Percentiles rank a stretch among this genome's conserved stretches.
Conservation (phyloP, 2,329 filamentous ascomycete genomes). For the Cladophialophora carrionii region DNA sequence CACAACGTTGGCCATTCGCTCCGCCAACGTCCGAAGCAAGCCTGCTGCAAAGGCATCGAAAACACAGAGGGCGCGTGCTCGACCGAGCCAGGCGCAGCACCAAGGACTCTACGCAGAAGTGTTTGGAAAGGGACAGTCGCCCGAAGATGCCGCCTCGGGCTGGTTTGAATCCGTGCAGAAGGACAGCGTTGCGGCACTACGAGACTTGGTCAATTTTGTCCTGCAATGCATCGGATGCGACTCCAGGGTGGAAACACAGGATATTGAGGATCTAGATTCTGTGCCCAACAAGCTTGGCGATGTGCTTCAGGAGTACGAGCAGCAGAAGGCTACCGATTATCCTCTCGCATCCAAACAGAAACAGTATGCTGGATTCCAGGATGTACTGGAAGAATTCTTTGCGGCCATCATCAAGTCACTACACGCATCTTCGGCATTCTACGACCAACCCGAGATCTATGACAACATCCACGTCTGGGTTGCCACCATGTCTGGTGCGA, state of each 20-base stretch:
- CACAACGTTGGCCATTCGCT: constrained; percentile 59
- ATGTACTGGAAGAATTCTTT: constrained; percentile 78
- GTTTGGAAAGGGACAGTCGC: constrained; percentile 58
- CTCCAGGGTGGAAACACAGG: constrained; percentile 74
- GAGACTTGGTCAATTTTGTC: constrained; percentile 65
- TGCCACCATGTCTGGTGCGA: constrained; percentile 84
- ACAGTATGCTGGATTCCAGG: constrained; percentile 75
- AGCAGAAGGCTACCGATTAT: constrained; percentile 84
- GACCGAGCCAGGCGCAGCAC: constrained; percentile 58
- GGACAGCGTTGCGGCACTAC: constrained; percentile 58
- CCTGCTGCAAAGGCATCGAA: constrained; percentile 45
- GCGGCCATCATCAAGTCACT: constrained; percentile 73
- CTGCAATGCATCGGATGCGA: constrained; percentile 76
- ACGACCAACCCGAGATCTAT: constrained; percentile 73
- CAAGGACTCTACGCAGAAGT: constrained; percentile 65
- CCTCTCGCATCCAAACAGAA: constrained; percentile 83
- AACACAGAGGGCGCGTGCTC: constrained; percentile 55
- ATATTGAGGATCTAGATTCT: constrained; percentile 88
- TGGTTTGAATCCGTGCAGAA: constrained; percentile 63
- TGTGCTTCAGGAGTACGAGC: constrained; percentile 84
- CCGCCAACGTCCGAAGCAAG: constrained; percentile 51
- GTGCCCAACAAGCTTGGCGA: constrained; percentile 76
- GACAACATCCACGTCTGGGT: constrained; percentile 92
- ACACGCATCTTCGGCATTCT: constrained; percentile 79
- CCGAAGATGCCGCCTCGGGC: constrained; percentile 60